phyloP scores from a whole-genome alignment of 805 yeast species.

The Schwanniomyces pseudopolymorphus region DNA sequence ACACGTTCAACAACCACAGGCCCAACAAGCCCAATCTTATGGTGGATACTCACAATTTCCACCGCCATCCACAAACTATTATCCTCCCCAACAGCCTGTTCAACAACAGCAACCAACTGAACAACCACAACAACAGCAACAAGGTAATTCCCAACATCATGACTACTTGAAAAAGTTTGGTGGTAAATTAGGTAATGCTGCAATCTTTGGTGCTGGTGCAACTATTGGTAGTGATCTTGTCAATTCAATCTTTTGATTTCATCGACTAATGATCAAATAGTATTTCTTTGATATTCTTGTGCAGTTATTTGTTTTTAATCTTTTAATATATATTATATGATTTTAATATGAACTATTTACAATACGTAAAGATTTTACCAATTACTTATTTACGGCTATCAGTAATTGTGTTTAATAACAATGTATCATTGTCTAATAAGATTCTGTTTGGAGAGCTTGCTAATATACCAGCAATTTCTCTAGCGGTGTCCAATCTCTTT shows the following conservation, averaged over 20 bases:
- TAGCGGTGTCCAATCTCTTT: conserved; percentile 95
- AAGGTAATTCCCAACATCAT: conserved; percentile 21
- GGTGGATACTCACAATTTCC: conserved; percentile 47
- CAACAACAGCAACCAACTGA: conserved; percentile 17
- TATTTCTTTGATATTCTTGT: not conserved
- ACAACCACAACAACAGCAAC: conserved; percentile 20
- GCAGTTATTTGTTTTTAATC: not conserved
- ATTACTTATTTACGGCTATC: conserved; percentile 58
- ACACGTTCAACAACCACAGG: conserved; percentile 7
- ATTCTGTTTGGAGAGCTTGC: conserved; percentile 89
- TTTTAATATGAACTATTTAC: conserved; percentile 5
- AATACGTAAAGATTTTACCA: conserved; percentile 1
- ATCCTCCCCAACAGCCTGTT: conserved; percentile 34
- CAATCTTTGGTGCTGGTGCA: conserved; percentile 96
- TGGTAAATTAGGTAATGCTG: conserved; percentile 84
- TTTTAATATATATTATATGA: not conserved
- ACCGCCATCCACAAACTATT: conserved; percentile 50
- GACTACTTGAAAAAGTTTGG: conserved; percentile 62
- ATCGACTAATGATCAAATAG: not conserved
- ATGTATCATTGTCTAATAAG: conserved; percentile 86
- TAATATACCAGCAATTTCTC: conserved; percentile 87
- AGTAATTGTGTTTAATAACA: conserved; percentile 82
- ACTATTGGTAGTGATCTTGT: conserved; percentile 84
- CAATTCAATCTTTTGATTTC: conserved; percentile 58
- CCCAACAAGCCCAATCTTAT: conserved; percentile 15